Base-by-base conservation (phyloP, 164 flowering plant species). In the Annona cherimola region DNA sequence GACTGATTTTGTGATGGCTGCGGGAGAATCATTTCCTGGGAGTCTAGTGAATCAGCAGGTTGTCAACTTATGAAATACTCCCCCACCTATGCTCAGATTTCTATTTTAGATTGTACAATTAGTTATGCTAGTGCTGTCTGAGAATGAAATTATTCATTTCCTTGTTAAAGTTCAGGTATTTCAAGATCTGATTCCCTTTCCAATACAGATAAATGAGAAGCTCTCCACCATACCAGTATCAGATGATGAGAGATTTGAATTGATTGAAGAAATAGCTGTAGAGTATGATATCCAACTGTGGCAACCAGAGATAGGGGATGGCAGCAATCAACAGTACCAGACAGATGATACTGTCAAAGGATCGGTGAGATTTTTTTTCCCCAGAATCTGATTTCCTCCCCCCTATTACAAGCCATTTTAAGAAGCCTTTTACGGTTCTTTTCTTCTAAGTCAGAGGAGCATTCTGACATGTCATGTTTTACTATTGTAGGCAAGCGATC, bases 11-110 rank as follows among this genome's bases (percentile, higher is more conserved):
- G 86, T 81, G 4, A 65, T 40, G 60, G 61, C 77, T 26, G 89
- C 96, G 3, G 77, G 82, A 35, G 87, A 91, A 61, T 79, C 87
- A 50, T 76, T 78, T 18, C 89, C 90, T 0, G 94, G 94, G 12
- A 91, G 85, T 75, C 87, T 86, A 55, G 97, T 92, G 11, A 87
- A 88, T 68, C 69, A 2, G 57, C 84, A 88, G 91, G 98, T 89
- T 63, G 5, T 11, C 16, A 40, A 16, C 40, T 55, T 19, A 11
- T 8, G 9, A 50, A 50, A 50, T 16, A 50, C 8, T 16, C 57
- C 14, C 14, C 57, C 57, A 8, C 14, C 18, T 5, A 41, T 14
- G 8, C 41, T 18, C n/a, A 9, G 6, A 2, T 16, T 61, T 41
- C 9, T 69, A 16, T 67, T 59, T 46, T 14, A 4, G 8, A 20